Percentiles rank a stretch among this genome's conserved stretches.
Evolutionary conservation across 805 yeast species (phyloP).

Genomic region (Candida piceae): DNA sequence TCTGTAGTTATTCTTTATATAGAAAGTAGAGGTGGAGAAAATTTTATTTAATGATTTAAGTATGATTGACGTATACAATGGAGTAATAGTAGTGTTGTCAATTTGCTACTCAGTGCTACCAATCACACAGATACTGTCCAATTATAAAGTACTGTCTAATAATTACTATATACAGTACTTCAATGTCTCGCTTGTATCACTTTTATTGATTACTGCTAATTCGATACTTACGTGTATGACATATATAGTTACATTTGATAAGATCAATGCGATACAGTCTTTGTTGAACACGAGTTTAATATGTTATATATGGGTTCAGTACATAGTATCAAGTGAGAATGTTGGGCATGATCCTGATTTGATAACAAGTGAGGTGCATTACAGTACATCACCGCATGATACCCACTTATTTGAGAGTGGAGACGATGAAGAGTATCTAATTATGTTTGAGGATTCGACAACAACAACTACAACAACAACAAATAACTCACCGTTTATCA

Average conservation of each 20-base stretch:
- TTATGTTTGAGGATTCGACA: no score
- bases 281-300: background rate
- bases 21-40: no score
- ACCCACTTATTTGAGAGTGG: no score
- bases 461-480: background rate
- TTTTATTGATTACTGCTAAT: background rate
- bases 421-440: background rate
- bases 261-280: background rate
- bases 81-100: conserved; percentile 1
- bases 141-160: conserved; percentile 2
- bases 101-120: conserved; percentile 5
- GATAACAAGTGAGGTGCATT: no score
- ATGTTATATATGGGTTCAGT: background rate
- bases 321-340: no score
- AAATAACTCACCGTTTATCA: background rate
- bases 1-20: no score
- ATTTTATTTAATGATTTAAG: no score
- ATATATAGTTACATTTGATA: background rate
- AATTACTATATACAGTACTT: conserved; percentile 2
- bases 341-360: no score
- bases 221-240: background rate
- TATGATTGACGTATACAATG: background rate
- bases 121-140: conserved; percentile 4
- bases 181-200: conserved; percentile 4
- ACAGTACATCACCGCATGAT: no score